These are phyloP conservation scores for Diplodia seriata DNA, from an alignment of 2,329 filamentous ascomycete species.

Conservation along the genomic window DNA sequence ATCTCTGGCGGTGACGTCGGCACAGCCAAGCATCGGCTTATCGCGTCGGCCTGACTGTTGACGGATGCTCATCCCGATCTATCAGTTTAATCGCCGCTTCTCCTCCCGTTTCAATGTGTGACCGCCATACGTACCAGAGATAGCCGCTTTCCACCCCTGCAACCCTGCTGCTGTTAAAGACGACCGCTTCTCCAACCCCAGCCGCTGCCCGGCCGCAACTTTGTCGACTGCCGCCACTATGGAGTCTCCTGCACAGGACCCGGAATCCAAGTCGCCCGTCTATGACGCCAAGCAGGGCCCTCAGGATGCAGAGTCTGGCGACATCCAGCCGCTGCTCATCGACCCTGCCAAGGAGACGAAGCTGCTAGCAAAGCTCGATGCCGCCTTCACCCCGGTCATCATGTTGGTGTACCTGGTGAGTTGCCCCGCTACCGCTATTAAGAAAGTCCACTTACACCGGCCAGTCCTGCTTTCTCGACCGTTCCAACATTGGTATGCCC, in stretches of 20 bases:
- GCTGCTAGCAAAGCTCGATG: constrained; percentile 57
- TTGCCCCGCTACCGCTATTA: background rate
- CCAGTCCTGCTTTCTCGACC: constrained; percentile 59
- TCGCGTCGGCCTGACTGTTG: constrained; percentile 11
- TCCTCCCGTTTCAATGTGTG: constrained; percentile 6
- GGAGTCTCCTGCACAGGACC: constrained; percentile 12
- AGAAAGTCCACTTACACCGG: background rate
- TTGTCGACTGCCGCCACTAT: background rate
- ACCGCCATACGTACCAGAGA: constrained; percentile 16
- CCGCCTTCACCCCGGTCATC: constrained; percentile 59
- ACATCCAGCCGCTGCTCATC: constrained; percentile 39
- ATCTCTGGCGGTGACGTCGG: constrained; percentile 10
- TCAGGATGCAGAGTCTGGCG: constrained; percentile 33
- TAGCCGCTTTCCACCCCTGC: constrained; percentile 22
- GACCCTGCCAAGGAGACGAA: constrained; percentile 56
- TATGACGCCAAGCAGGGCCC: constrained; percentile 32
- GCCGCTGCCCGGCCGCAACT: background rate
- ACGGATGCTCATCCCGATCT: constrained; percentile 23
- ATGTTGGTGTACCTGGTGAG: constrained; percentile 60
- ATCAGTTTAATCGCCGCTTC: constrained; percentile 10
- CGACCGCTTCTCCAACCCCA: background rate
- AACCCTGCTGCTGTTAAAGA: constrained; percentile 17
- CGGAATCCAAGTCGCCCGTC: constrained; percentile 25
- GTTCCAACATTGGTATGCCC: constrained; percentile 57
- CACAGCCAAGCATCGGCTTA: constrained; percentile 2